Percentiles rank a stretch among this genome's conserved stretches.
Evolutionary conservation across 768 basidiomycete species (phyloP).

Genomic region (Boletales sp.): DNA sequence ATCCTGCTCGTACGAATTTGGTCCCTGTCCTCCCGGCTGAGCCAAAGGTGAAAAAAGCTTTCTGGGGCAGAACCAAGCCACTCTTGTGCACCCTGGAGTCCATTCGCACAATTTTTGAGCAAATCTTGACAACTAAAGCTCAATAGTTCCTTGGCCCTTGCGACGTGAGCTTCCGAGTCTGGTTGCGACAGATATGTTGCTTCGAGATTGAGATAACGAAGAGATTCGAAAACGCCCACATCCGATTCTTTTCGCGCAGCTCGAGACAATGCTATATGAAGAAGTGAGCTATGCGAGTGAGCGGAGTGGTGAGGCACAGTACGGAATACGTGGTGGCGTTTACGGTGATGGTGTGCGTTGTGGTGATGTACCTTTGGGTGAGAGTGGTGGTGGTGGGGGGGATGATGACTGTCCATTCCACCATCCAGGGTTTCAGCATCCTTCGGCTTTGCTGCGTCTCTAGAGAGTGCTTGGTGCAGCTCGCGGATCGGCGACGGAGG

Average conservation of each 20-base stretch:
- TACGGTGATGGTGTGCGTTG: background rate
- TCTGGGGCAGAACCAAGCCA: constrained; percentile 49
- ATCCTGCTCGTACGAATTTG: constrained; percentile 33
- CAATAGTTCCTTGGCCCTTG: constrained; percentile 43
- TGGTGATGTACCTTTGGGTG: constrained; percentile 5
- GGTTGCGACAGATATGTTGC: constrained; percentile 50
- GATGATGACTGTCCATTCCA: background rate
- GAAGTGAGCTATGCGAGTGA: constrained; percentile 37
- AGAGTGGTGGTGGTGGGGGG: constrained; percentile 1
- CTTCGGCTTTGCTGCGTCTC: constrained; percentile 1
- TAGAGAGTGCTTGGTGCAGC: background rate
- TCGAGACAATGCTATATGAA: constrained; percentile 35
- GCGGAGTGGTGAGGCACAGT: constrained; percentile 22
- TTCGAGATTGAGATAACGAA: constrained; percentile 68
- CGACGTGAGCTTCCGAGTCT: constrained; percentile 39
- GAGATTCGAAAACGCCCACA: constrained; percentile 73
- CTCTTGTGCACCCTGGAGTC: constrained; percentile 37
- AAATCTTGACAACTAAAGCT: constrained; percentile 52
- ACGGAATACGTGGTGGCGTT: constrained; percentile 10
- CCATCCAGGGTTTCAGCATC: background rate
- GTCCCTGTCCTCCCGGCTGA: constrained; percentile 27
- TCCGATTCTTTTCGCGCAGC: constrained; percentile 42
- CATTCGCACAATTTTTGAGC: constrained; percentile 40
- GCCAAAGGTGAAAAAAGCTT: constrained; percentile 38
- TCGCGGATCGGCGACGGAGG: constrained; percentile 28